Evolutionary conservation across 257 asterid genomes (phyloP).

Genomic region (Gardenia jasminoides): DNA sequence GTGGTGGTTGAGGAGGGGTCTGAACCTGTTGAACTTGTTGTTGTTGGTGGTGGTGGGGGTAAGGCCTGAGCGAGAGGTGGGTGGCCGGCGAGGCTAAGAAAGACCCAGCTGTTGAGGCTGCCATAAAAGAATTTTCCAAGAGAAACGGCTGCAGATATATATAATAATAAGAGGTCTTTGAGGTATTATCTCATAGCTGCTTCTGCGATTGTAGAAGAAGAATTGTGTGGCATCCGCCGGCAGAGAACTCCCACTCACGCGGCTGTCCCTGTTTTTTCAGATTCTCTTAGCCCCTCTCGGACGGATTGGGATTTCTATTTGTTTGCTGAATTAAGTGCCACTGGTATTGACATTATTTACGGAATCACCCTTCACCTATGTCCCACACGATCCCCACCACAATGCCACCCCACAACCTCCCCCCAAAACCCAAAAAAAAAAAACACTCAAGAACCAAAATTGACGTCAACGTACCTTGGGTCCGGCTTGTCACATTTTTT

Average conservation of each 20-base stretch:
- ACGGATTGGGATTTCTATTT: not conserved
- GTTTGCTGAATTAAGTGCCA: constrained; percentile 23
- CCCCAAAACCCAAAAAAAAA: too few relatives aligned
- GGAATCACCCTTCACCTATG: constrained; percentile 65
- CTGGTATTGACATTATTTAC: constrained; percentile 31
- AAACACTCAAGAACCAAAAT: too few relatives aligned
- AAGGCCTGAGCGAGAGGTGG: constrained; percentile 38
- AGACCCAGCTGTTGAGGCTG: constrained; percentile 55
- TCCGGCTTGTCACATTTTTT: too few relatives aligned
- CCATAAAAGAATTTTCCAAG: constrained; percentile 34
- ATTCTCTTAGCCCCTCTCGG: constrained; percentile 22
- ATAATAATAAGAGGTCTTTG: not conserved
- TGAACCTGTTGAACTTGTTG: constrained; percentile 31
- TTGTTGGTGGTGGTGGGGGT: constrained; percentile 12
- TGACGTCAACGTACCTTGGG: too few relatives aligned
- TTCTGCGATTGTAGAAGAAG: not conserved
- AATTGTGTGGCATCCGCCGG: constrained; percentile 40
- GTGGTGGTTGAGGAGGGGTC: constrained; percentile 31
- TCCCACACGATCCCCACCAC: too few relatives aligned
- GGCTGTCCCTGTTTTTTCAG: constrained; percentile 16
- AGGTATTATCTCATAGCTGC: not conserved
- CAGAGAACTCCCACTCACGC: constrained; percentile 16
- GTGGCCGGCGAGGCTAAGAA: constrained; percentile 54
- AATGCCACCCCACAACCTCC: too few relatives aligned
- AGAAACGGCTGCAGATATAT: not conserved